Evolutionary conservation across 768 basidiomycete genomes (phyloP).

Genomic region (Crucibulum laeve): DNA sequence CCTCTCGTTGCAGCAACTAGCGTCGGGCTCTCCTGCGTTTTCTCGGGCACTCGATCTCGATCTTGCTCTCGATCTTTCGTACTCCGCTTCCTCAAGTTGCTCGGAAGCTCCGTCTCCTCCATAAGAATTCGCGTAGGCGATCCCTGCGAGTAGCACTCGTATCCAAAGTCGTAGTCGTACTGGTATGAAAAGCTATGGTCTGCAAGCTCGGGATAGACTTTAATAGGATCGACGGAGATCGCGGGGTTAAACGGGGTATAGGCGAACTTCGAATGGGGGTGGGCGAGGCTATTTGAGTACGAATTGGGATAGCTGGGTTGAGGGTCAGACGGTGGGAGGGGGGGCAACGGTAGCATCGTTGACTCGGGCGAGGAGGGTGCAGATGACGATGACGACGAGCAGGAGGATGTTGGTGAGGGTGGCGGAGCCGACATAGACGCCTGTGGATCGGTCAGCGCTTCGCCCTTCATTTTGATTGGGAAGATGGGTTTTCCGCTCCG

Average conservation of each 20-base stretch:
- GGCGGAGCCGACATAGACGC: slow-evolving; percentile 5
- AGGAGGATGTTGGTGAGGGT: slow-evolving; percentile 11
- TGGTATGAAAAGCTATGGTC: background rate
- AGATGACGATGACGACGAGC: slow-evolving; percentile 6
- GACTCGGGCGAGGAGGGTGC: background rate
- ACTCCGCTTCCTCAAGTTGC: no score
- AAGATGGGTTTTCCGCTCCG: slow-evolving; percentile 27
- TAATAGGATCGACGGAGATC: slow-evolving; percentile 10
- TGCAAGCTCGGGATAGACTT: slow-evolving; percentile 9
- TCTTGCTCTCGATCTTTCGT: no score
- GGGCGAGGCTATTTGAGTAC: background rate
- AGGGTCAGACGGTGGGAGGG: slow-evolving; percentile 4
- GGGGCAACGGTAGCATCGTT: background rate
- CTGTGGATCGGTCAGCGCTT: background rate
- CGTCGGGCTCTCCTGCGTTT: no score
- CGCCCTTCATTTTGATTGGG: slow-evolving; percentile 14
- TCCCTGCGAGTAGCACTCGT: background rate
- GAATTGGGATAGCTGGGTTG: background rate
- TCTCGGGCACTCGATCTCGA: no score
- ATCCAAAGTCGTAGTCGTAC: background rate
- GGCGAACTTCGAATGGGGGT: background rate
- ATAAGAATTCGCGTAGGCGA: no score
- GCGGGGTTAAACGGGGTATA: slow-evolving; percentile 12
- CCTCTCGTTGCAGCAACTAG: no score
- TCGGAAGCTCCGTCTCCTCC: no score